A percentile compares a stretch with the other conserved stretches of the same genome.
phyloP scores from a whole-genome alignment of 805 yeast genomes.

The Osmozyma mogii region DNA sequence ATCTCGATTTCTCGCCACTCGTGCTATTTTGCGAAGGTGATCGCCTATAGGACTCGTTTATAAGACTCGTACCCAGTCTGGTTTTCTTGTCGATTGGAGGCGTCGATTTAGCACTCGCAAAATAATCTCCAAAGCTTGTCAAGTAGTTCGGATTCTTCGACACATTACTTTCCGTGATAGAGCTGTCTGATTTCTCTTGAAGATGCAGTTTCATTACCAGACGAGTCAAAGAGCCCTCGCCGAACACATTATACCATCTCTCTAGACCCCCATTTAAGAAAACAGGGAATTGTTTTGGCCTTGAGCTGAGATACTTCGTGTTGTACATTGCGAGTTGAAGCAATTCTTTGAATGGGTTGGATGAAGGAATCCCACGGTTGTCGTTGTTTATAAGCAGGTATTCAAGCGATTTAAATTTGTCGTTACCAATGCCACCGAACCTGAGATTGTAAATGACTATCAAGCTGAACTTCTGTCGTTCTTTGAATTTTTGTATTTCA shows the following conservation, averaged over 20 bases:
- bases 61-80: background rate
- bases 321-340: conserved; percentile 23
- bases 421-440: conserved; percentile 22
- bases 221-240: conserved; percentile 14
- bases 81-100: background rate
- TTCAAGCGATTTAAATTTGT: conserved; percentile 30
- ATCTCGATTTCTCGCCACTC: too few relatives aligned
- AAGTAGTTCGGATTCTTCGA: conserved; percentile 11
- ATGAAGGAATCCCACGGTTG: conserved; percentile 32
- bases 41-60: background rate
- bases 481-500: conserved; percentile 47
- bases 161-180: conserved; percentile 5
- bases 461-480: conserved; percentile 49
- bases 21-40: background rate
- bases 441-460: conserved; percentile 57
- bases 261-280: conserved; percentile 31
- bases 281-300: conserved; percentile 23
- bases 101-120: conserved; percentile 4
- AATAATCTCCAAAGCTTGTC: conserved; percentile 17
- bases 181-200: conserved; percentile 15
- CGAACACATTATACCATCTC: conserved; percentile 25
- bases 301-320: conserved; percentile 27
- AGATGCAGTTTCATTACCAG: conserved; percentile 1
- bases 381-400: conserved; percentile 26
- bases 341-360: conserved; percentile 53